Conservation (phyloP, 192 early-diverging fungal species). For the Dimargaris verticillata region DNA sequence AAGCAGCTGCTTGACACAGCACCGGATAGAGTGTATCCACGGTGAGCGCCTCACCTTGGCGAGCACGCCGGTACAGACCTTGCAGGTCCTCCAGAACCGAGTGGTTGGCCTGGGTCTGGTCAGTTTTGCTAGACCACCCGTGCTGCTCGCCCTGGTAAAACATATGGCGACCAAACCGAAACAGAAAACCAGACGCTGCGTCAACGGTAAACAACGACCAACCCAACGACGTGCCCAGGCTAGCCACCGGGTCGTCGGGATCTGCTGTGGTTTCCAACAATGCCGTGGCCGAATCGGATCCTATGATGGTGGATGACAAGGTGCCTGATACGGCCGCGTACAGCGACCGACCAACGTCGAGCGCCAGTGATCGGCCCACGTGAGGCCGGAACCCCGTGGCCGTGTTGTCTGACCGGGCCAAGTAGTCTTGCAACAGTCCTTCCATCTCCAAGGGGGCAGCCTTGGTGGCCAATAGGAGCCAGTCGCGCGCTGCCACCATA, state of each 20-base stretch:
- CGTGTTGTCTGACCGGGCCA: slow-evolving; percentile 40
- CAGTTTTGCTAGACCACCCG: background rate
- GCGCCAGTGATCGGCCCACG: slow-evolving; percentile 52
- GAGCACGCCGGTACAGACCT: background rate
- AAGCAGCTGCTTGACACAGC: background rate
- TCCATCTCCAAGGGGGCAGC: slow-evolving; percentile 54
- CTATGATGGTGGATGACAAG: background rate
- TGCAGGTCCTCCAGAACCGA: slow-evolving; percentile 1
- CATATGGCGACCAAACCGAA: slow-evolving; percentile 5
- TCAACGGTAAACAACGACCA: slow-evolving; percentile 7
- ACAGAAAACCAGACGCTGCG: slow-evolving; percentile 6
- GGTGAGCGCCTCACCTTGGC: background rate
- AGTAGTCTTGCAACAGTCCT: slow-evolving; percentile 47
- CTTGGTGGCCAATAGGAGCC: slow-evolving; percentile 42
- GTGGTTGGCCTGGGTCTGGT: background rate
- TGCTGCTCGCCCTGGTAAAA: slow-evolving; percentile 8
- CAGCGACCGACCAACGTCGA: slow-evolving; percentile 34
- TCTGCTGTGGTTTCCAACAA: background rate
- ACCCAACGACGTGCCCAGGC: too few relatives aligned
- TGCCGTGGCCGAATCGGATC: background rate
- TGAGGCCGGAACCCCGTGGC: slow-evolving; percentile 39
- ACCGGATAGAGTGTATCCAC: slow-evolving; percentile 2
- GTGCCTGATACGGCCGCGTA: slow-evolving; percentile 9
- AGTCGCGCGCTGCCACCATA: slow-evolving; percentile 41
- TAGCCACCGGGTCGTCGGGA: background rate